Base-by-base conservation (phyloP, 345 rosid species). In the Gossypium mustelinum region DNA sequence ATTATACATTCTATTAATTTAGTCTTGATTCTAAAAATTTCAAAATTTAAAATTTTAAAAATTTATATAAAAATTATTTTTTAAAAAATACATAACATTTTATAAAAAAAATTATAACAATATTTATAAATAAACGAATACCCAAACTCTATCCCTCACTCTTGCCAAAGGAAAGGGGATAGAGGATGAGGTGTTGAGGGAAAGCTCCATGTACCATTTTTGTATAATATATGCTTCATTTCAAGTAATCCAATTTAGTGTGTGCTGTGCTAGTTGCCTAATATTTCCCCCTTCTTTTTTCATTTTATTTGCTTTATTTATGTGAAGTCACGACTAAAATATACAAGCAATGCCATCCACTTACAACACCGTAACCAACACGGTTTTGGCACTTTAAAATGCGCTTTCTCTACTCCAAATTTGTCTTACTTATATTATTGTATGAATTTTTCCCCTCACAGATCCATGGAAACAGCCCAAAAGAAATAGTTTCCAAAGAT, bases 291-390 rank as follows among this genome's bases (percentile, higher is more conserved):
- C 55, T 22, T 68, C 41, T 2, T 9, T 48, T 24, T 48, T 18
- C 52, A 58, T 12, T 59, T 61, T 27, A 20, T 34, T 75, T 27
- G 29, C 3, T 72, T 25, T 74, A 57, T 52, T 64, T 55, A 90
- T 97, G 97, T 85, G n/a, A 94, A 89, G 81, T 79, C 93, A 56
- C 90, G 97, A 5, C 73, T 94, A 73, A 82, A 94, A 25, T 25
- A 25, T 25, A 25, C 25, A 25, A 25, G 25, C 25, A 25, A 25
- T 25, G 25, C 2, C 25, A 25, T 25, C 25, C 25, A 25, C 25
- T 25, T 25, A 25, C 25, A 25, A 25, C 27, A 25, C 2, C 2
- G 27, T 25, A 25, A 25, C 27, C 27, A 25, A 25, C 27, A 2
- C 27, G 27, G 27, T 25, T 25, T 25, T 76, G 65, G 39, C 74